phyloP scores from a whole-genome alignment of 441 rosid genomes.

The Pelargonium cotyledonis region DNA sequence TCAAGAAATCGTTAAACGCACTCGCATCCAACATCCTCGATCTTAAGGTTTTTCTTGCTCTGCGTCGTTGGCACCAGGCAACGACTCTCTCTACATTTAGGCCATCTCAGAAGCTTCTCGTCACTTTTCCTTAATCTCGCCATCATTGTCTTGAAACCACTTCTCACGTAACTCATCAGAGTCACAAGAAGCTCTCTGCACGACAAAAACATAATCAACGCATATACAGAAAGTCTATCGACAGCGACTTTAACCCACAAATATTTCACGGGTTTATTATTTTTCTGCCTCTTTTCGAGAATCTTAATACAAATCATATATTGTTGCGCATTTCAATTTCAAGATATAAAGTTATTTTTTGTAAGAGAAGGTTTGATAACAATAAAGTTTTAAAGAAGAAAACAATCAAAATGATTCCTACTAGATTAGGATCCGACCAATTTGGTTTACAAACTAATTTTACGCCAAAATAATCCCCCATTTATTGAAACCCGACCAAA shows the following conservation, averaged over 20 bases:
- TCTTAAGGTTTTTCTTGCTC: conserved; percentile 39
- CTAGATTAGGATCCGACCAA: too few relatives aligned
- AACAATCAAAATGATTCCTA: background rate
- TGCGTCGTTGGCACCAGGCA: conserved; percentile 44
- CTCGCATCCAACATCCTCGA: conserved; percentile 43
- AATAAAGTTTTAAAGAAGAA: background rate
- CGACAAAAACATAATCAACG: background rate
- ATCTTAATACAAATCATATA: too few relatives aligned
- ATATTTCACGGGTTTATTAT: too few relatives aligned
- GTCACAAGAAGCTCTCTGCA: conserved; percentile 60
- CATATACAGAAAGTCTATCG: background rate
- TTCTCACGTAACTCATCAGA: conserved; percentile 46
- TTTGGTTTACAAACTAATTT: too few relatives aligned
- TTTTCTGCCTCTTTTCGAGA: too few relatives aligned
- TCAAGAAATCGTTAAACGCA: conserved; percentile 32
- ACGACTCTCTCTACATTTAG: conserved; percentile 52
- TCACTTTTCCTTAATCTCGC: conserved; percentile 49
- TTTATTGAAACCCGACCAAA: too few relatives aligned
- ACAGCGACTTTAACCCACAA: background rate
- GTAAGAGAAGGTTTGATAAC: background rate
- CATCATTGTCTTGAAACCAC: conserved; percentile 46
- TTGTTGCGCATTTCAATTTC: too few relatives aligned
- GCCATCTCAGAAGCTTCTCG: conserved; percentile 52
- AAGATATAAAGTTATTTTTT: too few relatives aligned
- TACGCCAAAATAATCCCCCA: too few relatives aligned